Base-by-base conservation (phyloP, 2,329 filamentous ascomycete species). In the Aspergillus spinulosporus region DNA sequence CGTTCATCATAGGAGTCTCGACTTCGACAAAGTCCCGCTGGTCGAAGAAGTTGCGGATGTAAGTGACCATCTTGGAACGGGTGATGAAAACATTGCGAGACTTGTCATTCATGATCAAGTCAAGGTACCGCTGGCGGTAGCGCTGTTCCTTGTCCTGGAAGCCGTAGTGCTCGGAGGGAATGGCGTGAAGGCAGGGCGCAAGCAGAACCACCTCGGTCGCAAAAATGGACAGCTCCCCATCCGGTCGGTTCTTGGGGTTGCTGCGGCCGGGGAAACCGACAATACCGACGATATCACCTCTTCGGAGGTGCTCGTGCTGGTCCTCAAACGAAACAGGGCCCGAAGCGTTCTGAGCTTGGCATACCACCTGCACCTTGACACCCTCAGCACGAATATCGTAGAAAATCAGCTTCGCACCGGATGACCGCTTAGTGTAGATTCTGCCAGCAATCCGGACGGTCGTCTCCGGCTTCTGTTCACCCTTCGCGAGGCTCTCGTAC, bases 1-100 rank as follows among this genome's bases (percentile, higher is more conserved):
- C 85, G 73, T 96, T 95, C 84, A 99, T 92, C 85, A 97, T 97
- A 4, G 94, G 93, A 0, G 94, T 99, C 78, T 97, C 91, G 28
- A 97, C 92, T 74, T 97, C 92, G 54, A 92, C 82, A 74, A 99
- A 99, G 67, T 93, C 90, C 52, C 88, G 84, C 65, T 88, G 84
- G 68, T 97, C 90, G 66, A 99, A 90, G 82, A 88, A 99, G 67
- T 85, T 84, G 64, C 94, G 90, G 64, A 99, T 88, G 72, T 91
- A 97, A 59, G 84, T 86, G 71, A 96, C 85, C 69, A 97, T 92
- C 83, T 90, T 92, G 68, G 90, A 86, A 54, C 94, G 85, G 39
- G 89, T 92, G 68, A 91, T 82, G 74, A 97, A 89, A 56, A 92
- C 88, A 58, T 95, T 84, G 54, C 92, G 86, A 45, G 89, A 90